A percentile compares a stretch with the other conserved stretches of the same genome.
phyloP scores from a whole-genome alignment of 2,329 filamentous ascomycete species.

The Colletotrichum liriopes region DNA sequence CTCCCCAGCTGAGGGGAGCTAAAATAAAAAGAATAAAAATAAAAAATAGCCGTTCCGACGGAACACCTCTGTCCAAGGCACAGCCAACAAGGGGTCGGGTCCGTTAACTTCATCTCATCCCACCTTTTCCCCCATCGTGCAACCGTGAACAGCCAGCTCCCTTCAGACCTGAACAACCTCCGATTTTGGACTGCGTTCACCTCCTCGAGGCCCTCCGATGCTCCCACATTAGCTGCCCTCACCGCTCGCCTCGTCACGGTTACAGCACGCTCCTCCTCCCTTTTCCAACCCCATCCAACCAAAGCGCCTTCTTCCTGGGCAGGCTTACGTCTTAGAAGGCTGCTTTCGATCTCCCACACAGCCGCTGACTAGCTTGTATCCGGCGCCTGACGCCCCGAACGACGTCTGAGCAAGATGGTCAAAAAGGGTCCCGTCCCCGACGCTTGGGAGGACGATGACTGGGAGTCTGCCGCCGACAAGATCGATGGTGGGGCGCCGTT shows the following conservation, averaged over 20 bases:
- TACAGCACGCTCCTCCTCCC: slow-evolving; percentile 1
- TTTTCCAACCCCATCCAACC: neutral
- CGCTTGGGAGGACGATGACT: slow-evolving; percentile 93
- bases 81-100: slow-evolving; percentile 8
- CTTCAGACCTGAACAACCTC: neutral
- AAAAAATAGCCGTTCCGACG: neutral
- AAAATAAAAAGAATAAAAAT: neutral
- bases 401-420: slow-evolving; percentile 56
- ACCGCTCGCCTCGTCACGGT: slow-evolving; percentile 23
- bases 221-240: slow-evolving; percentile 17
- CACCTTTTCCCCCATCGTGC: slow-evolving; percentile 21
- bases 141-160: neutral
- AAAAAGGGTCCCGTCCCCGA: slow-evolving; percentile 72
- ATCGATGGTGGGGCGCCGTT: slow-evolving; percentile 56
- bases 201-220: slow-evolving; percentile 16
- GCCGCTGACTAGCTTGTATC: neutral
- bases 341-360: slow-evolving; percentile 8
- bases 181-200: neutral
- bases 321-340: neutral
- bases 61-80: slow-evolving; percentile 16
- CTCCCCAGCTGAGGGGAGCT: neutral
- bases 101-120: slow-evolving; percentile 35
- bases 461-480: slow-evolving; percentile 83
- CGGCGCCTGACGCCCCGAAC: neutral
- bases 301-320: slow-evolving; percentile 1